phyloP scores from a whole-genome alignment of 352 stramenopile genomes.

The Paralagenidium karlingii region DNA sequence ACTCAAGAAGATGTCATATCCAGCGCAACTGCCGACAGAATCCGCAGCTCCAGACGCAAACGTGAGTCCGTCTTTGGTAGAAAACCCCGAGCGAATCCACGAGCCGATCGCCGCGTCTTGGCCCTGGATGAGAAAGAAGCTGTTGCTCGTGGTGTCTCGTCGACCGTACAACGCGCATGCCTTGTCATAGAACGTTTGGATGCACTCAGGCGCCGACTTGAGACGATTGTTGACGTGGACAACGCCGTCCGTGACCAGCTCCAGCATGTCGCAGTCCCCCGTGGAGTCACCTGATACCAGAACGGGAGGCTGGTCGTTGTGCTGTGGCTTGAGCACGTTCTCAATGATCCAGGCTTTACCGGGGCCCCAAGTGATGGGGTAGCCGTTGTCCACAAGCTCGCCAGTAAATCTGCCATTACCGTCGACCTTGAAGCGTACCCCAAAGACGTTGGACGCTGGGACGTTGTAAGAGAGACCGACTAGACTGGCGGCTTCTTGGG shows the following conservation, averaged over 20 bases:
- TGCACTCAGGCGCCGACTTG: constrained; percentile 28
- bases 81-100: constrained; percentile 55
- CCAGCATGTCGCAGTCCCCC: constrained; percentile 50
- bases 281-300: constrained; percentile 38
- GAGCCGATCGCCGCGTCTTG: constrained; percentile 43
- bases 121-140: constrained; percentile 41
- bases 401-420: constrained; percentile 24
- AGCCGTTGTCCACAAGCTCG: constrained; percentile 20
- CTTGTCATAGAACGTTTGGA: constrained; percentile 48
- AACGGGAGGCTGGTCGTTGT: constrained; percentile 29
- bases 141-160: constrained; percentile 23
- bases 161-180: constrained; percentile 31
- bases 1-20: too few species aligned
- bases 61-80: constrained; percentile 30
- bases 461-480: constrained; percentile 39
- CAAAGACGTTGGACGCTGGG: constrained; percentile 33
- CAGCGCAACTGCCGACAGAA: too few species aligned
- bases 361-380: constrained; percentile 53
- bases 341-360: constrained; percentile 37
- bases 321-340: constrained; percentile 24
- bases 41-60: constrained; percentile 41
- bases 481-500: constrained; percentile 24
- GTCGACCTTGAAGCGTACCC: constrained; percentile 34
- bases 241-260: constrained; percentile 36
- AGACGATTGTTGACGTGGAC: constrained; percentile 56